Conservation (phyloP, 2,329 filamentous ascomycete species). For the Leptographium procerum region DNA sequence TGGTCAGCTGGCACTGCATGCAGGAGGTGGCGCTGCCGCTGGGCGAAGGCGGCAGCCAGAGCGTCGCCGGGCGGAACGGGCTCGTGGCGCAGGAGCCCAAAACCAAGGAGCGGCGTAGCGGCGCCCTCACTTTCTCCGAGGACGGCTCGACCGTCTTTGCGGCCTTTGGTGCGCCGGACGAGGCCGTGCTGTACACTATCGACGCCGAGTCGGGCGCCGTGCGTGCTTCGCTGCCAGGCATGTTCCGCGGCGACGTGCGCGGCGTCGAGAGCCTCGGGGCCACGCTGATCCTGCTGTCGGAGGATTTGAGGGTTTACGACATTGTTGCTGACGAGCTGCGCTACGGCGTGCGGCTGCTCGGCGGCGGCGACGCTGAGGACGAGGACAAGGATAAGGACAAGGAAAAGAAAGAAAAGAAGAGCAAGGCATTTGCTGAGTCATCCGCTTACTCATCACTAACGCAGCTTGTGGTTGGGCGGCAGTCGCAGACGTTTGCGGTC, state of each 20-base stretch:
- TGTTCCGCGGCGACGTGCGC: constrained; percentile 54
- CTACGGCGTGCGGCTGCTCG: constrained; percentile 47
- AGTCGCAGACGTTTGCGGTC: constrained; percentile 55
- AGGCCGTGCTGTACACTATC: constrained; percentile 62
- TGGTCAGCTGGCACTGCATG: constrained; percentile 66
- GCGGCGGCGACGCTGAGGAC: background rate
- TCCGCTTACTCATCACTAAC: constrained; percentile 30
- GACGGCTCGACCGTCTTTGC: constrained; percentile 77
- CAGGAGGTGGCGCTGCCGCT: constrained; percentile 36
- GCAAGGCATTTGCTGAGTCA: constrained; percentile 15
- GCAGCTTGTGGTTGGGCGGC: constrained; percentile 60
- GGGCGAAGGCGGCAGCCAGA: constrained; percentile 20
- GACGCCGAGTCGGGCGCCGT: constrained; percentile 59
- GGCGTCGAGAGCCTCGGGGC: constrained; percentile 62
- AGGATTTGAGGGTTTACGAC: constrained; percentile 69
- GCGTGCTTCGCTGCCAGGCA: constrained; percentile 52
- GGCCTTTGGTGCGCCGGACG: constrained; percentile 41
- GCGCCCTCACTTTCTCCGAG: constrained; percentile 65
- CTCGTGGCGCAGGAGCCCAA: constrained; percentile 13
- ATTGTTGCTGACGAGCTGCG: constrained; percentile 66
- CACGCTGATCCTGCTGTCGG: constrained; percentile 64
- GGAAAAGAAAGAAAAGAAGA: background rate
- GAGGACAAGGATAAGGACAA: background rate
- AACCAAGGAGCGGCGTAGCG: constrained; percentile 28
- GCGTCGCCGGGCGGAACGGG: constrained; percentile 10